These are phyloP conservation scores for Hypomyces rosellus DNA, from an alignment of 2,329 filamentous ascomycete genomes.

Conservation along the genomic window DNA sequence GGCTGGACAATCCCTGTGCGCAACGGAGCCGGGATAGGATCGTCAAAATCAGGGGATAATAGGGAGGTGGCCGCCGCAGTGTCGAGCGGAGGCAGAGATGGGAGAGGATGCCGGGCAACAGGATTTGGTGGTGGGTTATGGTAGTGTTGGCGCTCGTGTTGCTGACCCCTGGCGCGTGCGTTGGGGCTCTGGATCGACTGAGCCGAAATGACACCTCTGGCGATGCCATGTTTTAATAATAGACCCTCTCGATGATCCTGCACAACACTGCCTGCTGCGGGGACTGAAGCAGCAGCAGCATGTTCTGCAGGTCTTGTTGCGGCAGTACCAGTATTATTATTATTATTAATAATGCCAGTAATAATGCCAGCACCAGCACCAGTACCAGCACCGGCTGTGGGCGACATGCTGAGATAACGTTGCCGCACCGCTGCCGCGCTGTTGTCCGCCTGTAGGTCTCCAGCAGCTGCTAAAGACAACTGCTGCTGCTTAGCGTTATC, in stretches of 20 bases:
- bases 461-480: too few relatives aligned
- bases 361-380: neutral
- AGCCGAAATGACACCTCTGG: conserved; percentile 8
- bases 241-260: neutral
- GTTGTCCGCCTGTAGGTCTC: neutral
- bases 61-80: neutral
- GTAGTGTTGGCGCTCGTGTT: conserved; percentile 12
- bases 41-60: neutral
- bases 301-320: conserved; percentile 1
- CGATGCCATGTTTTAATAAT: conserved; percentile 5
- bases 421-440: conserved; percentile 4
- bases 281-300: neutral
- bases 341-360: neutral
- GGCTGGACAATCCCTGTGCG: too few relatives aligned
- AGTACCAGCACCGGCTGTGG: neutral
- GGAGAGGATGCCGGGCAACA: neutral
- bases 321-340: neutral
- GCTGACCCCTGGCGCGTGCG: conserved; percentile 11
- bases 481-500: neutral
- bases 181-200: conserved; percentile 10
- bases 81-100: neutral
- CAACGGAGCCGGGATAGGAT: conserved; percentile 11
- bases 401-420: conserved; percentile 12
- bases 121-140: conserved; percentile 4
- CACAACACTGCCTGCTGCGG: neutral